Base-by-base conservation (phyloP, 371 early-diverging fungal genomes). In the Mortierella polycephala region DNA sequence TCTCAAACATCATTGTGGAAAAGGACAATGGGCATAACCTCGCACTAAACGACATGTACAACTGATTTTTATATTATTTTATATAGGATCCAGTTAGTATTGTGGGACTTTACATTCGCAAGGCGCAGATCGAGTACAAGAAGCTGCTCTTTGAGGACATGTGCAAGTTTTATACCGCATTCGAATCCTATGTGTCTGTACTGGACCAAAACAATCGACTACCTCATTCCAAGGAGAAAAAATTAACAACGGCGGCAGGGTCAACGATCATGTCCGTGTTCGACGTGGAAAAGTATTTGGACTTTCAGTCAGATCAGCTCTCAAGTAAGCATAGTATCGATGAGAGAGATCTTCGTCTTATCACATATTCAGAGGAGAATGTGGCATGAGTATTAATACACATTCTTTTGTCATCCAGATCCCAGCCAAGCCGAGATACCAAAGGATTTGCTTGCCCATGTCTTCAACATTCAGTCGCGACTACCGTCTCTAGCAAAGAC, bases 31-130 rank as follows among this genome's bases (percentile, higher is more conserved):
- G 30, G 4, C 30, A 4, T 30, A 1, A 30, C 30, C 30, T 30
- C 30, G 30, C 30, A 4, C 30, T 30, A 30, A 30, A 30, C 30
- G 4, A 4, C 30, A 4, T 30, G 4, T 30, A 30, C 30, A 30
- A 30, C 4, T 20, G 4, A 1, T 0, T 18, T 51, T 10, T 16
- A 18, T 51, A 18, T 20, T 3, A 47, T 30, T 30, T 30, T 47
- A 47, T 51, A 0, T 60, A 82, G 82, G 64, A 64, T 23, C 70
- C 69, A 20, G 46, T 62, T 20, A 83, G 84, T 45, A 57, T 76
- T 7, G 59, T 83, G 20, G 84, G 84, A 16, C 51, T 83, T 1
- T 83, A 81, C 39, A 69, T 83, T 18, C 71, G 84, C 1, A 74
- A 74, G 55, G 82, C 83, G 6, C 71, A 71, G 49, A 42, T 83